Base-by-base conservation (phyloP, 345 rosid genomes). In the Dipteronia dyeriana region DNA sequence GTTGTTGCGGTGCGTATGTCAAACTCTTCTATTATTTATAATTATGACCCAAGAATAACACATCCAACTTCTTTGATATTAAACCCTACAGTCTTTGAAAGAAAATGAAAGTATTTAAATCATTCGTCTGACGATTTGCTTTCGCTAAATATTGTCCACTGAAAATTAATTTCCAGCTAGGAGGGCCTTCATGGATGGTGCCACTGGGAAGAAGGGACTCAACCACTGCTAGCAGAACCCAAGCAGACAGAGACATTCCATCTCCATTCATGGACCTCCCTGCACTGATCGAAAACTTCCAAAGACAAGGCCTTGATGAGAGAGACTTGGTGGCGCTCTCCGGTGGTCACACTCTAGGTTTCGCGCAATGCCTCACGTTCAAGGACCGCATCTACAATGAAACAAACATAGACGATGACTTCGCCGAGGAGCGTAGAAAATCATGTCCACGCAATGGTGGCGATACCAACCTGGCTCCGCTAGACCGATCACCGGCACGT, bases 321-420 rank as follows among this genome's bases (percentile, higher is more conserved):
- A 76, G 41, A 60, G 94, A 88, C 81, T 75, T 90, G 9, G 90
- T 86, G 7, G 88, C 84, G 0, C 85, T 88, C 14, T 88, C 90
- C 1, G 90, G 90, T 2, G 90, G 82, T 57, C 94, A 88, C 81
- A 84, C 89, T 5, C 8, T 90, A 59, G 91, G 94, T 3, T 88
- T 83, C 17, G 68, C 87, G 0, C 77, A 71, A 25, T 90, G 91
- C 39, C 0, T 1, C 0, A 2, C 41, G 23, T 88, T 84, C 57
- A 85, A 74, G 16, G 2, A 39, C 72, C 65, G 87, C 31, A 86
- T 83, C 64, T 85, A 80, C 81, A 80, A 79, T 31, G 85, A 71
- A 9, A 71, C 88, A 7, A 75, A 83, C 59, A 82, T 90, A 34
- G 81, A 84, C 61, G 79, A 77, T 0, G 45, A 7, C 0, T 90